Conservation (phyloP, 1,284 basidiomycete genomes). For the Termitomyces sp. region DNA sequence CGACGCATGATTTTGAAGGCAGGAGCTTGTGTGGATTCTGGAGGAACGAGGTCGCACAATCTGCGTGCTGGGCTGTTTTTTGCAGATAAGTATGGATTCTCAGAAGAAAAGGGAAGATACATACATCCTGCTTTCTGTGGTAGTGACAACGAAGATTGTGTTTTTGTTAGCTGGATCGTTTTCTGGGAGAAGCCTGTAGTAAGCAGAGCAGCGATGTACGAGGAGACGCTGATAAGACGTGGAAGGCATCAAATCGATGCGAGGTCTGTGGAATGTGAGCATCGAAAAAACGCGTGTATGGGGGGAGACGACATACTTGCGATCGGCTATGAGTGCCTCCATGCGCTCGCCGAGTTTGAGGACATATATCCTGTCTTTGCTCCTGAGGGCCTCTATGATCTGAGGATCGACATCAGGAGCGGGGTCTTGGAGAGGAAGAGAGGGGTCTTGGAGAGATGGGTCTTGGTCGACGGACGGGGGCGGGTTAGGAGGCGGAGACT, state of each 20-base stretch:
- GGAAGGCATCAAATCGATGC: conserved; percentile 58
- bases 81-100: conserved; percentile 2
- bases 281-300: neutral
- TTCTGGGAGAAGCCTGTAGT: conserved; percentile 68
- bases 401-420: conserved; percentile 59
- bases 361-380: conserved; percentile 81
- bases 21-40: conserved; percentile 60
- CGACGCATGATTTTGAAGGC: conserved; percentile 83
- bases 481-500: conserved; percentile 15
- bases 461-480: conserved; percentile 17
- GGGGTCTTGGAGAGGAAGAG: too few species aligned
- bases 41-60: conserved; percentile 74
- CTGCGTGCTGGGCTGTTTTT: conserved; percentile 64
- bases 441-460: neutral
- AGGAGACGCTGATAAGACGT: conserved; percentile 79
- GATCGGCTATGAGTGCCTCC: conserved; percentile 70
- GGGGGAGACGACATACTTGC: conserved; percentile 41
- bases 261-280: conserved; percentile 36
- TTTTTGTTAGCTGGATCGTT: conserved; percentile 56
- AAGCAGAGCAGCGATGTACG: conserved; percentile 75
- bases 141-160: conserved; percentile 49
- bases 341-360: conserved; percentile 78
- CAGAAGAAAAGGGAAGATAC: conserved; percentile 22
- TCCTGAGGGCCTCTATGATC: conserved; percentile 77
- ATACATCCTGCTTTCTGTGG: conserved; percentile 68